Base-by-base conservation (phyloP, 768 basidiomycete genomes). In the Russula brevipes region DNA sequence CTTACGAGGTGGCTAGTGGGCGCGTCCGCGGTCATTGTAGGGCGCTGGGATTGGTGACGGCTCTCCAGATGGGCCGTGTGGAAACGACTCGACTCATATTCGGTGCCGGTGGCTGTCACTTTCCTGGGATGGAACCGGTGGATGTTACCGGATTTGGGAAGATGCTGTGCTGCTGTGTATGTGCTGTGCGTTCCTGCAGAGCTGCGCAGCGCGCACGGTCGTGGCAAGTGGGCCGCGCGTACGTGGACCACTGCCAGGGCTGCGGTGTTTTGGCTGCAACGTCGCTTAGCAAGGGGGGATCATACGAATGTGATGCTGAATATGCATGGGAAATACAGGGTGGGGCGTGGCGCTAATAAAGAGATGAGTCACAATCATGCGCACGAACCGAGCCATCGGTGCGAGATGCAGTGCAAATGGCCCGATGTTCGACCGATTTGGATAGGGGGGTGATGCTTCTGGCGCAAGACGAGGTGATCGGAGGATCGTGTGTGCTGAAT, bases 101-200 rank as follows among this genome's bases (percentile, higher is more conserved):
- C 61, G 61, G 61, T 42, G 54, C 63, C 63, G 63, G 19, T 54
- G 4, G 33, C 58, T 59, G 63, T 54, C 52, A 59, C 10, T 19
- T 47, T 55, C 31, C 45, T 53, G 39, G 54, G 39, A 39, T 19
- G n/a, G 46, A 10, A 51, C 63, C 63, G 63, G 63, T n/a, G 6
- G 11, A 36, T 60, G 24, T 30, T 44, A 11, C 63, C 54, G 31
- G 51, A 64, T 60, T 31, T 3, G 54, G 53, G 30, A 16, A 9
- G 5, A 17, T 61, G 61, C 61, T 51, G 54, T 62, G 55, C 41
- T n/a, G 19, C 49, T 52, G 39, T 42, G 44, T 35, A 44, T 33
- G 4, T 33, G 44, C 52, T 45, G 35, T 45, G 30, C 8, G 5
- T 31, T 44, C 8, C 16, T 33, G 54, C 0, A 30, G n/a, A 33